Percentiles rank a stretch among this genome's conserved stretches.
Evolutionary conservation across 768 basidiomycete species (phyloP).

Genomic region (Lentinus tigrinus): DNA sequence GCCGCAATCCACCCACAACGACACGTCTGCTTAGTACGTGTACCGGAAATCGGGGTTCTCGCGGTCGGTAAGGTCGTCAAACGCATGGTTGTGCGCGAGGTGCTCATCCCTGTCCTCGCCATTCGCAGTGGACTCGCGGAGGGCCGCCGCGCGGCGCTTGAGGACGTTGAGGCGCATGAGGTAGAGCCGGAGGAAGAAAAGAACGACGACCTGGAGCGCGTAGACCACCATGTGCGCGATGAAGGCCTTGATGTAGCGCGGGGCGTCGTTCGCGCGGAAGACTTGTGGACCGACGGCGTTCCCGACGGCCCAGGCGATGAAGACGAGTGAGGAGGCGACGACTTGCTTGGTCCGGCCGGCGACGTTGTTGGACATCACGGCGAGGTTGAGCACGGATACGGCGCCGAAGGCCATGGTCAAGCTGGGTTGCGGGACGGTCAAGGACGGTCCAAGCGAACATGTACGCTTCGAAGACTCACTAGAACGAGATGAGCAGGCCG

Average conservation of each 20-base stretch:
- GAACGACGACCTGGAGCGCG: slow-evolving; percentile 39
- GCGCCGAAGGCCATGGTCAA: slow-evolving; percentile 48
- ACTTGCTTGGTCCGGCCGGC: slow-evolving; percentile 53
- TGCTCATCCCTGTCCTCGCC: slow-evolving; percentile 31
- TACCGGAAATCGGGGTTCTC: slow-evolving; percentile 42
- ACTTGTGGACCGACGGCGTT: slow-evolving; percentile 51
- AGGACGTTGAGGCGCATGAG: slow-evolving; percentile 43
- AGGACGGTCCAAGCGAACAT: slow-evolving; percentile 5
- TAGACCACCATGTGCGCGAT: slow-evolving; percentile 48
- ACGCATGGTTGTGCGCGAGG: slow-evolving; percentile 40
- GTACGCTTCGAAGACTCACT: slow-evolving; percentile 27
- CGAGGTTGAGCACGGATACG: slow-evolving; percentile 45
- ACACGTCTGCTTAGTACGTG: neutral
- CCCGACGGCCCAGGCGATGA: slow-evolving; percentile 51
- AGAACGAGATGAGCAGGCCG: slow-evolving; percentile 49
- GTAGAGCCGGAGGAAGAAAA: slow-evolving; percentile 39
- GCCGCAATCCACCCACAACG: too few species aligned
- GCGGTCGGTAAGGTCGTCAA: slow-evolving; percentile 48
- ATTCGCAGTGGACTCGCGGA: slow-evolving; percentile 29
- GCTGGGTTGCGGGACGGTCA: slow-evolving; percentile 21
- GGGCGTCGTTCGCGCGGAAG: slow-evolving; percentile 44
- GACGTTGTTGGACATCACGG: slow-evolving; percentile 46
- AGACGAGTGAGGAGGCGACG: slow-evolving; percentile 46
- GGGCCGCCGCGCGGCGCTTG: slow-evolving; percentile 38
- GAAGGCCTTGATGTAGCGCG: slow-evolving; percentile 48